phyloP scores from a whole-genome alignment of 2,329 filamentous ascomycete species.

The Beauveria caledonica region DNA sequence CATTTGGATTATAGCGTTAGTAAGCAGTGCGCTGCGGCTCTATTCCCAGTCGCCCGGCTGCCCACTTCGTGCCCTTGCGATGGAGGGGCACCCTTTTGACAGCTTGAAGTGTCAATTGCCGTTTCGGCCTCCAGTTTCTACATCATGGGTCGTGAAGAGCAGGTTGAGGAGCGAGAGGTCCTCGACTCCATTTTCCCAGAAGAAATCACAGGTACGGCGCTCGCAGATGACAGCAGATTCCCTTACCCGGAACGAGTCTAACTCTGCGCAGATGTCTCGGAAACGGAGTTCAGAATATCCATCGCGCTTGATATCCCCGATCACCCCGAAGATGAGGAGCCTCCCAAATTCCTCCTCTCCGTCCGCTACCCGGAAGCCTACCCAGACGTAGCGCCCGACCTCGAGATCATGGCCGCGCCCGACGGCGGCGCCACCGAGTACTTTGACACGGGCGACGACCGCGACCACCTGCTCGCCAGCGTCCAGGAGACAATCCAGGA shows the following conservation, averaged over 20 bases:
- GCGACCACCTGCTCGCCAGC: constrained; percentile 60
- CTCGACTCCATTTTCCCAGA: constrained; percentile 98
- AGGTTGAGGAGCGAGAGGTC: constrained; percentile 92
- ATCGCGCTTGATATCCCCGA: constrained; percentile 73
- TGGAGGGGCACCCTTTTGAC: background rate
- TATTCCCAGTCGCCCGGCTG: background rate
- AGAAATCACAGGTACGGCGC: constrained; percentile 72
- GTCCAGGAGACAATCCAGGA: constrained; percentile 75
- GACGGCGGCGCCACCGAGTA: constrained; percentile 61
- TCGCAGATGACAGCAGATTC: background rate
- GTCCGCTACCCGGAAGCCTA: constrained; percentile 87
- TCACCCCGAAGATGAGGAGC: constrained; percentile 54
- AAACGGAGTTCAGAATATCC: constrained; percentile 79
- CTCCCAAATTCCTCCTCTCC: constrained; percentile 68
- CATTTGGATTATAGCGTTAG: background rate
- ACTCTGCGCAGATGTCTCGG: constrained; percentile 65
- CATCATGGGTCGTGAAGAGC: constrained; percentile 69
- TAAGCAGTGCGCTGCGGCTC: background rate
- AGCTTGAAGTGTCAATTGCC: background rate
- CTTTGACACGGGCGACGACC: constrained; percentile 76
- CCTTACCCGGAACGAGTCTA: background rate
- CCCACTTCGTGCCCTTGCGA: background rate
- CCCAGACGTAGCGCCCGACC: constrained; percentile 74
- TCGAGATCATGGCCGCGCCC: constrained; percentile 69
- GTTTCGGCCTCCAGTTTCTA: background rate